Conservation (phyloP, 345 rosid genomes). For the Firmiana major region DNA sequence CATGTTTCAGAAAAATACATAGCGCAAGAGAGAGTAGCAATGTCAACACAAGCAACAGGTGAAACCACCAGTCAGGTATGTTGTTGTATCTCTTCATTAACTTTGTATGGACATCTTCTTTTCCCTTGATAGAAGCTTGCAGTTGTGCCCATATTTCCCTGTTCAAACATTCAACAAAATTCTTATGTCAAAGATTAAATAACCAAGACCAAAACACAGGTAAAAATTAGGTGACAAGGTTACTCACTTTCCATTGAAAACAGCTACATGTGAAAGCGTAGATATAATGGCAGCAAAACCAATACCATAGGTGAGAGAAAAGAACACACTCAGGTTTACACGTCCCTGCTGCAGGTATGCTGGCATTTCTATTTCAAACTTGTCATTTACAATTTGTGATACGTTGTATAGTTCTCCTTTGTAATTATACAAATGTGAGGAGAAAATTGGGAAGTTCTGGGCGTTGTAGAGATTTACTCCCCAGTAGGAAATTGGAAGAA, state of each 20-base stretch:
- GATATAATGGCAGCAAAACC: conserved; percentile 56
- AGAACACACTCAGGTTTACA: conserved; percentile 45
- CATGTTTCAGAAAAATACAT: conserved; percentile 45
- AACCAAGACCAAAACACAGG: not conserved
- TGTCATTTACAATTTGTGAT: conserved; percentile 44
- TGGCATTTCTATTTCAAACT: conserved; percentile 43
- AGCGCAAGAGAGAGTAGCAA: conserved; percentile 39
- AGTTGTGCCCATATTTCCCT: conserved; percentile 48
- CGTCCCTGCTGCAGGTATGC: conserved; percentile 39
- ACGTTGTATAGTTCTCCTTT: conserved; percentile 40
- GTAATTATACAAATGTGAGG: conserved; percentile 44
- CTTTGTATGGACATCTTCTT: conserved; percentile 56
- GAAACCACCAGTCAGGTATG: conserved; percentile 65
- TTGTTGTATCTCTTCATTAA: conserved; percentile 55
- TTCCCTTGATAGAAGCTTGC: conserved; percentile 41
- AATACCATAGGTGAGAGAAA: conserved; percentile 51
- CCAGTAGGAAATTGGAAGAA: conserved; percentile 44
- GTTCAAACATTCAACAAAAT: conserved; percentile 2
- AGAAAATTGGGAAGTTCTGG: conserved; percentile 47
- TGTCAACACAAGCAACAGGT: conserved; percentile 30
- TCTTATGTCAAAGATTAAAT: not conserved
- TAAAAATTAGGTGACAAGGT: conserved; percentile 32
- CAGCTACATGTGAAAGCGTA: conserved; percentile 46
- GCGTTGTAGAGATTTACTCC: conserved; percentile 38
- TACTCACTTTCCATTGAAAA: conserved; percentile 63